Conservation (phyloP, 1,284 basidiomycete species). For the Cryptococcus neoformans region DNA sequence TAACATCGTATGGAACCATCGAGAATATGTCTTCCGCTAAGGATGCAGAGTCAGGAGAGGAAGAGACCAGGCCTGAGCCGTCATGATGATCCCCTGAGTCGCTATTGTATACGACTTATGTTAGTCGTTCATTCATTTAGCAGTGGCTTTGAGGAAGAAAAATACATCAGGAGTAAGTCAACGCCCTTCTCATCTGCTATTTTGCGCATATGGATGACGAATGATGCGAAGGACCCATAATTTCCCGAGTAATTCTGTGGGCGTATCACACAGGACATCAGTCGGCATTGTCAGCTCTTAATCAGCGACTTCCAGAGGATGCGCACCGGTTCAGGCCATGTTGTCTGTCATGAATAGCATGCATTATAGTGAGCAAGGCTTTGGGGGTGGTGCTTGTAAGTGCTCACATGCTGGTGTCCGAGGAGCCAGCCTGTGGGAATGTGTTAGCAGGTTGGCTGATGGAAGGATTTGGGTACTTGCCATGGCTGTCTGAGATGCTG, state of each 20-base stretch:
- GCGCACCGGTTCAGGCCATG: slow-evolving; percentile 50
- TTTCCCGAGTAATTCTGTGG: slow-evolving; percentile 57
- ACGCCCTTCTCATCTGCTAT: slow-evolving; percentile 54
- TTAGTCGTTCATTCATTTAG: slow-evolving; percentile 23
- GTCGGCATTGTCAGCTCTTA: background rate
- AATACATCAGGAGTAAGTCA: slow-evolving; percentile 43
- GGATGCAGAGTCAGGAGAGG: slow-evolving; percentile 57
- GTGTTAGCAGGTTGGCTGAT: background rate
- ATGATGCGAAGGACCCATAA: slow-evolving; percentile 75
- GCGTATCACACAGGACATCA: no score
- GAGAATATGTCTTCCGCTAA: slow-evolving; percentile 73
- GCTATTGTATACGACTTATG: slow-evolving; percentile 7
- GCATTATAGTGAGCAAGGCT: background rate
- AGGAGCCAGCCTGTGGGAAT: slow-evolving; percentile 40
- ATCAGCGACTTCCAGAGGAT: background rate
- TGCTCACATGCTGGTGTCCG: slow-evolving; percentile 48
- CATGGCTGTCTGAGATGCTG: slow-evolving; percentile 47
- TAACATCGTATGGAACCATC: slow-evolving; percentile 73
- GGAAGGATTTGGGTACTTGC: slow-evolving; percentile 20
- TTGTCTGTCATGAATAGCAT: slow-evolving; percentile 28
- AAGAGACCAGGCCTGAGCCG: slow-evolving; percentile 52
- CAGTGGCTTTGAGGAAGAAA: background rate
- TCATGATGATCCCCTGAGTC: slow-evolving; percentile 65
- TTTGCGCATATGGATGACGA: slow-evolving; percentile 74
- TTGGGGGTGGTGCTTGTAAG: background rate